Evolutionary conservation across 2,329 filamentous ascomycete genomes (phyloP), one percentile per base, ranked within the genome.

Genomic region (Colletotrichum navitas): DNA sequence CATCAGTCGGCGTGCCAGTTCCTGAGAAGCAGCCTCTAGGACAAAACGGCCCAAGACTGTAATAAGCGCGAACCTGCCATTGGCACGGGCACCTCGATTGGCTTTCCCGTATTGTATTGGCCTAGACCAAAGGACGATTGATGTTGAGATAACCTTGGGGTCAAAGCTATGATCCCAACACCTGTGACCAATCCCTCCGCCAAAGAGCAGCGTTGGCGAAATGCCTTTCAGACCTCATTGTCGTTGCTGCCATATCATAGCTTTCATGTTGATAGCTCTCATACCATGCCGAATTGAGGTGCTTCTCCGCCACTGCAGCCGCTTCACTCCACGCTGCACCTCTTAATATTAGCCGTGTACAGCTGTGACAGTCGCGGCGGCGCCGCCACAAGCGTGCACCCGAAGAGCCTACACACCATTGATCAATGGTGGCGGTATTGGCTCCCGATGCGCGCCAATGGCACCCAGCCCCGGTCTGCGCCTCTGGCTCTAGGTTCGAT

Each of bases 361-460:
- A 55, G 21, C 24, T 29, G 51, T n/a, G 21, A 55, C 32, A n/a
- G 32, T 14, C 21, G 14, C 58, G 29, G 6, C 58, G n/a, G 32
- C 32, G 41, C 12, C 58, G 43, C 1, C 58, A 26, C 32, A 29
- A 16, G n/a, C 43, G 21, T 26, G 29, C 58, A 49, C 18, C 16
- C 12, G 8, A 3, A 24, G n/a, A 41, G 55, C 18, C 56, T 39
- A 45, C 36, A 43, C 32, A 39, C 36, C 36, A 12, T 10, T 39
- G 29, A 12, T n/a, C 12, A 47, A 32, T 12, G 16, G 18, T 14
- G 32, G 41, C 18, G 58, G 43, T 6, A 29, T 49, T 34, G 41
- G 41, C 12, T n/a, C 29, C 21, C 21, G 59, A 61, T 36, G 59
- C 59, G 59, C 59, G 29, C 59, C 43, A 61, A 61, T 61, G 58